These are phyloP conservation scores for Azolla pinnata DNA, from an alignment of 75 land plant genomes.

Conservation along the genomic window DNA sequence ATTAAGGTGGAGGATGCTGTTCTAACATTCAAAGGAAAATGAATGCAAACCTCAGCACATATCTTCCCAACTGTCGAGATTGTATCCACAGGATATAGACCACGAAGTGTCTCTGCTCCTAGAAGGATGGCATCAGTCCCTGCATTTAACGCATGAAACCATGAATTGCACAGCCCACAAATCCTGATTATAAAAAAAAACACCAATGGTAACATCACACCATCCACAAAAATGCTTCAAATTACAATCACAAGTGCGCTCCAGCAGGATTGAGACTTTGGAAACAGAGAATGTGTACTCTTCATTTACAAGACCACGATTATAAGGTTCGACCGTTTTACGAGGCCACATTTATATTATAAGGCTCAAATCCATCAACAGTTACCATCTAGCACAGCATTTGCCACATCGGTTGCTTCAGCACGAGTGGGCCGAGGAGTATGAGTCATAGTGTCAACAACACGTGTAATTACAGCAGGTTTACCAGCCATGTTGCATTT, in stretches of 20 bases:
- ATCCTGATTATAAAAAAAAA: not conserved
- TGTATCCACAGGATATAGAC: conserved; percentile 80
- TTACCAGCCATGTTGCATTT: conserved; percentile 95
- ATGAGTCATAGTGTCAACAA: conserved; percentile 96
- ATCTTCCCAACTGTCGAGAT: conserved; percentile 77
- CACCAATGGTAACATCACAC: too few species aligned
- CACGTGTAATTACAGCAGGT: conserved; percentile 88
- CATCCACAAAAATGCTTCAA: too few species aligned
- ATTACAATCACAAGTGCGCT: too few species aligned
- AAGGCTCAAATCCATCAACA: too few species aligned
- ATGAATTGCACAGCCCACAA: not conserved
- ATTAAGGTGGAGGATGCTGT: too few species aligned
- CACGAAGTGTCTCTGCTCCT: conserved; percentile 94
- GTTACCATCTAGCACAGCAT: conserved; percentile 93
- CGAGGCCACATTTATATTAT: too few species aligned
- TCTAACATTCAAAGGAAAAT: conserved; percentile 4
- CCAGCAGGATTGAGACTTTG: too few species aligned
- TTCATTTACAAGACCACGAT: too few species aligned
- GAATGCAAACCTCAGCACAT: conserved; percentile 56
- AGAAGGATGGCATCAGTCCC: conserved; percentile 91
- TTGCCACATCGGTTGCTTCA: conserved; percentile 98
- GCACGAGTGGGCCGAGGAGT: conserved; percentile 94
- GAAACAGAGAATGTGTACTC: too few species aligned
- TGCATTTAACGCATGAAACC: conserved; percentile 13
- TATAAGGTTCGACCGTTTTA: too few species aligned